Evolutionary conservation across 768 basidiomycete species (phyloP).

Genomic region (Albatrellus ellisii): DNA sequence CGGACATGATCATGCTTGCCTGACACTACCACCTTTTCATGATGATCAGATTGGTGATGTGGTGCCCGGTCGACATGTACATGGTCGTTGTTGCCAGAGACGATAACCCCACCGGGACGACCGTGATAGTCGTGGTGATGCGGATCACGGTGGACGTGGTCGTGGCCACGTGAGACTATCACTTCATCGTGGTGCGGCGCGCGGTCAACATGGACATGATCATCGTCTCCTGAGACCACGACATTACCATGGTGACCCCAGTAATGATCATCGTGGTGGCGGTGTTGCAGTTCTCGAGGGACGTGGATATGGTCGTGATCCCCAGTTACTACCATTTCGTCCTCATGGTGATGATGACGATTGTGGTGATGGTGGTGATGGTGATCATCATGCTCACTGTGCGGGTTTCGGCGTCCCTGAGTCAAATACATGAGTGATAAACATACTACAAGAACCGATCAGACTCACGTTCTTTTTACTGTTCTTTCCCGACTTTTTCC

Average conservation of each 20-base stretch:
- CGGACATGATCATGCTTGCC: constrained; percentile 5
- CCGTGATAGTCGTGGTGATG: constrained; percentile 10
- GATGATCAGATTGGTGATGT: constrained; percentile 4
- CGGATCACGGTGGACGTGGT: constrained; percentile 5
- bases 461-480: no score
- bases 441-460: no score
- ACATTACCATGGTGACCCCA: constrained; percentile 1
- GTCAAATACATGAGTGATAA: no score
- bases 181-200: constrained; percentile 2
- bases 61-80: constrained; percentile 1
- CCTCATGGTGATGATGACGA: constrained; percentile 5
- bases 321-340: neutral
- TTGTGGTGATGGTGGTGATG: constrained; percentile 9
- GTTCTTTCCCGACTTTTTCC: no score
- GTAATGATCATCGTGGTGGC: constrained; percentile 1
- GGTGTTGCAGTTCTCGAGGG: neutral
- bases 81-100: constrained; percentile 18
- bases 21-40: constrained; percentile 13
- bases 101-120: constrained; percentile 11
- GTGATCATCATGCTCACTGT: neutral
- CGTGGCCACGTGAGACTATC: constrained; percentile 6
- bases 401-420: neutral
- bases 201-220: constrained; percentile 8
- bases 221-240: constrained; percentile 7
- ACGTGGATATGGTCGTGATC: constrained; percentile 1